Conservation (phyloP, 2,329 filamentous ascomycete genomes). For the Arthrobotrys megalospora region DNA sequence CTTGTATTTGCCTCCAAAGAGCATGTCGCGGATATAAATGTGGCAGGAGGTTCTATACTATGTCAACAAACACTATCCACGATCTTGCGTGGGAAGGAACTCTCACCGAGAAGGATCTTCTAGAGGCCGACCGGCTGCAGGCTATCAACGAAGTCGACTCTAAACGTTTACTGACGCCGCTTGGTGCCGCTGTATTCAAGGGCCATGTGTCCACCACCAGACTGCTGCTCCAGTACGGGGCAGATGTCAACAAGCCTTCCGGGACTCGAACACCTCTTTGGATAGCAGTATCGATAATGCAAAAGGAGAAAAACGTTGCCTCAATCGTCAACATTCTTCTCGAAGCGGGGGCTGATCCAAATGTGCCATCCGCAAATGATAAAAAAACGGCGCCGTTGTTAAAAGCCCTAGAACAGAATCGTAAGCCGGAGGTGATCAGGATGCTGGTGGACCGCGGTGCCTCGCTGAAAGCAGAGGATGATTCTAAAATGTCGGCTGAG, state of each 20-base stretch:
- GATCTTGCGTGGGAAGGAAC: slow-evolving; percentile 26
- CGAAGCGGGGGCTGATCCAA: slow-evolving; percentile 34
- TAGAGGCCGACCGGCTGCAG: background rate
- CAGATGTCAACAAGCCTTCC: slow-evolving; percentile 37
- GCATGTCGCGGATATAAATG: slow-evolving; percentile 9
- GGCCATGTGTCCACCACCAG: slow-evolving; percentile 15
- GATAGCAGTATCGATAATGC: slow-evolving; percentile 24
- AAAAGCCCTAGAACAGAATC: slow-evolving; percentile 13
- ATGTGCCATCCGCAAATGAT: slow-evolving; percentile 12
- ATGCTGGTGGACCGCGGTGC: slow-evolving; percentile 10
- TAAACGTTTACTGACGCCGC: slow-evolving; percentile 16
- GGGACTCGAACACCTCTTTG: slow-evolving; percentile 34
- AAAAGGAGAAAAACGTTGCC: slow-evolving; percentile 1
- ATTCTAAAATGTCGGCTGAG: slow-evolving; percentile 13
- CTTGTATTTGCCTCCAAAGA: background rate
- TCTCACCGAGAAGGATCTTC: slow-evolving; percentile 25
- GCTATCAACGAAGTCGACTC: slow-evolving; percentile 16
- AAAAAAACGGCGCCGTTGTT: slow-evolving; percentile 26
- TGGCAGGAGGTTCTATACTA: slow-evolving; percentile 8
- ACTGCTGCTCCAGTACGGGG: slow-evolving; percentile 11
- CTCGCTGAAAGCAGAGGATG: slow-evolving; percentile 15
- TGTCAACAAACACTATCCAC: slow-evolving; percentile 10
- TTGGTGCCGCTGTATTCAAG: slow-evolving; percentile 32
- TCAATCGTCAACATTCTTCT: slow-evolving; percentile 34
- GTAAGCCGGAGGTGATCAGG: slow-evolving; percentile 4